Percentiles rank a stretch among this genome's conserved stretches.
Conservation (phyloP, 2,329 filamentous ascomycete species). For the Aureobasidium sp. region DNA sequence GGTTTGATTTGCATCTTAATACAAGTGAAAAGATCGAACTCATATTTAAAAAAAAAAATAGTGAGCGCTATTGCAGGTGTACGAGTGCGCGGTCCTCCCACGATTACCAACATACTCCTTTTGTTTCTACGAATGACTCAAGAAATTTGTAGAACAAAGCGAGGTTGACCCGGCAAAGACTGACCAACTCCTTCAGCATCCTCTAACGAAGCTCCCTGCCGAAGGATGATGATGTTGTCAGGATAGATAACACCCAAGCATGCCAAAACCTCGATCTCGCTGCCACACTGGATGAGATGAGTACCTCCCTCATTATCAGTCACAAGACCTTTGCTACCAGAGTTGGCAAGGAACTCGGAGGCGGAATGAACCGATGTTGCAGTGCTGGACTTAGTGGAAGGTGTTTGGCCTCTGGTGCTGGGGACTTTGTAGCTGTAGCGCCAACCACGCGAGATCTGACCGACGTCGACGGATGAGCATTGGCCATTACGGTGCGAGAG, state of each 20-base stretch:
- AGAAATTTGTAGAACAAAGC: not conserved
- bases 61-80: too few relatives aligned
- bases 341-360: not conserved
- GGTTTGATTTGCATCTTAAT: not conserved
- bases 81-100: too few relatives aligned
- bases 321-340: not conserved
- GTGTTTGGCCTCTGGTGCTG: too few relatives aligned
- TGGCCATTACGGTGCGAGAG: not conserved
- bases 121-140: not conserved
- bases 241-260: not conserved
- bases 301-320: not conserved
- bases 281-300: not conserved
- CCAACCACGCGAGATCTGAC: slow-evolving; percentile 3
- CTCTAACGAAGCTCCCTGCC: not conserved
- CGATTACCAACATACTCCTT: too few relatives aligned
- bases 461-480: not conserved
- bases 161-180: not conserved
- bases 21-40: too few relatives aligned
- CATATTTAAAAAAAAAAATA: too few relatives aligned
- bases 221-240: not conserved
- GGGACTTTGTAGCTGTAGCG: slow-evolving; percentile 2
- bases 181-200: not conserved
- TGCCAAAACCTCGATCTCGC: not conserved
- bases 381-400: not conserved
- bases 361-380: too few relatives aligned